These are phyloP conservation scores for Viola pubescens DNA, from an alignment of 441 rosid genomes.

Conservation along the genomic window DNA sequence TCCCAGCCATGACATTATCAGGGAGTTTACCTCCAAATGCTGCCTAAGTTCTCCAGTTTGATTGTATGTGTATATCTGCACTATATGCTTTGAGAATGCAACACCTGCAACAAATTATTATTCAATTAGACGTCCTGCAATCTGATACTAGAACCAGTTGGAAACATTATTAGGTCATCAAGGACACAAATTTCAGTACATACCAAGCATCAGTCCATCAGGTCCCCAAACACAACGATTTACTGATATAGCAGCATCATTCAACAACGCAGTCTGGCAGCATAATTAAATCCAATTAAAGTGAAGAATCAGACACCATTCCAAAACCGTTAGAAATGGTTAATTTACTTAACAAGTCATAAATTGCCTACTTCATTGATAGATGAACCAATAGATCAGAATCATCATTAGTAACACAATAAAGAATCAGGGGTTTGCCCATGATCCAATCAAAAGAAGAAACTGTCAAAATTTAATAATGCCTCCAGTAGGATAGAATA, in stretches of 20 bases:
- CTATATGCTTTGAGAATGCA: constrained; percentile 68
- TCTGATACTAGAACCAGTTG: constrained; percentile 1
- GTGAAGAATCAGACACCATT: constrained; percentile 3
- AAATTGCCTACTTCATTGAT: background rate
- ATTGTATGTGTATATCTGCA: constrained; percentile 58
- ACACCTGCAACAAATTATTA: constrained; percentile 35
- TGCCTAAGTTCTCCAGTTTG: constrained; percentile 43
- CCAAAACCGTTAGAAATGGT: background rate
- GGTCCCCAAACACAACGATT: constrained; percentile 47
- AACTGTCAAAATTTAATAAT: background rate
- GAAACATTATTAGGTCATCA: constrained; percentile 1
- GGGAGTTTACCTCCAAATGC: constrained; percentile 45
- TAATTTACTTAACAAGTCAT: background rate
- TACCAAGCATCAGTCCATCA: constrained; percentile 48
- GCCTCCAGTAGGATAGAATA: background rate
- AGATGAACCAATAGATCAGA: too few species aligned
- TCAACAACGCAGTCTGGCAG: constrained; percentile 30
- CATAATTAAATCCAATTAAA: background rate
- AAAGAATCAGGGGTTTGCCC: too few species aligned
- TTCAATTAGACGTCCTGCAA: background rate
- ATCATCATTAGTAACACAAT: too few species aligned
- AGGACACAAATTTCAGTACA: constrained; percentile 3
- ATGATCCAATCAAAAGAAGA: background rate
- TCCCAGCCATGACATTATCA: constrained; percentile 9
- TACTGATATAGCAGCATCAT: constrained; percentile 38